Evolutionary conservation across 148 eudicot species (phyloP).

Genomic region (Talinum fruticosum): DNA sequence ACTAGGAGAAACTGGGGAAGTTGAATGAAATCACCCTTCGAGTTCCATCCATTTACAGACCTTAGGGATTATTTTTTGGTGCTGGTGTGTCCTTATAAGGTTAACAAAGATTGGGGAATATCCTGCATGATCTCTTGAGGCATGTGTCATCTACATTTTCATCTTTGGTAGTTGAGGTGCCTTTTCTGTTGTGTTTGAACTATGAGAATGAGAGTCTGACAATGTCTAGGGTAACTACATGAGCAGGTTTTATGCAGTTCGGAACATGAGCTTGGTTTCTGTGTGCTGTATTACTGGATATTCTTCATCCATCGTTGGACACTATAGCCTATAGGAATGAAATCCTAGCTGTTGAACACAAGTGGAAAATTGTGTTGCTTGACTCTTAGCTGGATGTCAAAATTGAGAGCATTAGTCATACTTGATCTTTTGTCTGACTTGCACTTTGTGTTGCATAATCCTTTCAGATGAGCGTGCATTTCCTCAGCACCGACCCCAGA

Average conservation of each 20-base stretch:
- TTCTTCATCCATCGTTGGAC: background rate
- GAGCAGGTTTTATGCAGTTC: background rate
- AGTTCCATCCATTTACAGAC: background rate
- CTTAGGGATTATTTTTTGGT: background rate
- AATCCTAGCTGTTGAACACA: background rate
- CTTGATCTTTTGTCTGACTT: conserved; percentile 12
- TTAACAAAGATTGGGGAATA: background rate
- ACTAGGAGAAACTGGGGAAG: background rate
- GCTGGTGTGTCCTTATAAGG: background rate
- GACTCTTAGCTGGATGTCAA: background rate
- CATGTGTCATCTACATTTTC: background rate
- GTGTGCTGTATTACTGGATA: background rate
- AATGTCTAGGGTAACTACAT: background rate
- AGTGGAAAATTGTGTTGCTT: background rate
- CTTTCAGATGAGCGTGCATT: conserved; percentile 42
- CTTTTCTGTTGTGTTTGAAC: background rate
- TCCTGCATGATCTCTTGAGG: background rate
- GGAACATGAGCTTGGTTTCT: background rate
- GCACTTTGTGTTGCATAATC: conserved; percentile 13
- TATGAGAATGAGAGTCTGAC: background rate
- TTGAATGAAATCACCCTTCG: background rate
- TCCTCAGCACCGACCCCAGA: conserved; percentile 54
- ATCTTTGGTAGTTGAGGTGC: conserved; percentile 3
- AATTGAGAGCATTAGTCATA: background rate
- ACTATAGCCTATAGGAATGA: background rate